Conservation (phyloP, 257 asterid species). For the Leptodermis oblonga region DNA sequence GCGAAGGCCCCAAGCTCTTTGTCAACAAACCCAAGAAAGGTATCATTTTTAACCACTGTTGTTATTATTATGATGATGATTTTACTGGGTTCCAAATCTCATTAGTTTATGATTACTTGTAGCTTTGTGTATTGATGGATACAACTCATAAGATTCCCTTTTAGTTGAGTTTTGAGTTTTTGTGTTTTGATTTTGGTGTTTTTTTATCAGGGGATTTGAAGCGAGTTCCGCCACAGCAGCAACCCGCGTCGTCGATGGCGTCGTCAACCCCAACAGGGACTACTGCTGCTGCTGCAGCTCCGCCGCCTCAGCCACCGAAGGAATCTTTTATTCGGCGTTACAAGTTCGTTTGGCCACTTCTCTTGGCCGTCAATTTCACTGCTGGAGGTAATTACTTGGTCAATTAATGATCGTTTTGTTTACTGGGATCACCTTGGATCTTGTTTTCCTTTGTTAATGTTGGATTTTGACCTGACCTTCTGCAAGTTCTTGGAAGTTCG, state of each 20-base stretch:
- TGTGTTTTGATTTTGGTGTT: background rate
- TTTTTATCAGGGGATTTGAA: conserved; percentile 53
- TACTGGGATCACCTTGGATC: background rate
- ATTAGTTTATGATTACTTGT: background rate
- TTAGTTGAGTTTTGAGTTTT: conserved; percentile 2
- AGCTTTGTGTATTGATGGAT: background rate
- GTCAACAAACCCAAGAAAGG: conserved; percentile 67
- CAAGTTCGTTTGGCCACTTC: conserved; percentile 64
- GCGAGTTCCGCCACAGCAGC: conserved; percentile 26
- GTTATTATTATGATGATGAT: too few relatives aligned
- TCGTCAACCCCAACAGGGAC: conserved; percentile 32
- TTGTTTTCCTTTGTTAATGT: background rate
- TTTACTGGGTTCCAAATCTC: background rate
- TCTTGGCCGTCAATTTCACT: conserved; percentile 64
- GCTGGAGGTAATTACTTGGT: conserved; percentile 52
- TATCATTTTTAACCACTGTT: conserved; percentile 1
- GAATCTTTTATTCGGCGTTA: conserved; percentile 62
- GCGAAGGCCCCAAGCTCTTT: conserved; percentile 51
- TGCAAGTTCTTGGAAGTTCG: background rate
- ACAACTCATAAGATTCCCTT: conserved; percentile 7
- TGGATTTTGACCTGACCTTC: background rate
- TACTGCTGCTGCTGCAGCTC: conserved; percentile 19
- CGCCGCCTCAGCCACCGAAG: conserved; percentile 42
- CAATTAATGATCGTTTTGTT: background rate
- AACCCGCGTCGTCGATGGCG: conserved; percentile 35